Conservation (phyloP, 345 rosid species). For the Aquilaria malaccensis region DNA sequence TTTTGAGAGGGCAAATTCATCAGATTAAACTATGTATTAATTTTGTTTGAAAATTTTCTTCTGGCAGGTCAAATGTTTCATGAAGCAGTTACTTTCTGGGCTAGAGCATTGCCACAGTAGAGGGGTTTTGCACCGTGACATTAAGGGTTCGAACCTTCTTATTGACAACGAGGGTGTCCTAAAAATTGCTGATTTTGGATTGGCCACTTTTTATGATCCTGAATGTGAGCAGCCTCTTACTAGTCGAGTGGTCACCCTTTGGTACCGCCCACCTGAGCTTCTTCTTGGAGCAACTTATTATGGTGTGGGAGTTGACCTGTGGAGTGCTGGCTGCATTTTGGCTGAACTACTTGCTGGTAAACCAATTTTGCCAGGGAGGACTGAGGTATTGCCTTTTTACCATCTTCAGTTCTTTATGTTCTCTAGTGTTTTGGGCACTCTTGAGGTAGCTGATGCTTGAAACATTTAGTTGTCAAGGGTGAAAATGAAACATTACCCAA, state of each 20-base stretch:
- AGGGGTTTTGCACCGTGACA: slow-evolving; percentile 85
- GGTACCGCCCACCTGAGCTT: slow-evolving; percentile 96
- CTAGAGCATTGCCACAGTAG: slow-evolving; percentile 79
- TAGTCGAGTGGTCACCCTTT: slow-evolving; percentile 89
- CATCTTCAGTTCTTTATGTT: not conserved
- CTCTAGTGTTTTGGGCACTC: not conserved
- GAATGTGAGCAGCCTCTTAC: slow-evolving; percentile 62
- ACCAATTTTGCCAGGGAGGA: slow-evolving; percentile 87
- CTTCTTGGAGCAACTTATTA: slow-evolving; percentile 84
- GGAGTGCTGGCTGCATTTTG: slow-evolving; percentile 96
- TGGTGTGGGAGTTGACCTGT: slow-evolving; percentile 73
- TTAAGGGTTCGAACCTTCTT: slow-evolving; percentile 83
- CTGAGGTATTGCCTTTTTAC: slow-evolving; percentile 50
- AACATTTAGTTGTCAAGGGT: not conserved
- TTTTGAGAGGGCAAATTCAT: slow-evolving; percentile 19
- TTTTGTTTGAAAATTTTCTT: slow-evolving; percentile 8
- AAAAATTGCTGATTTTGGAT: slow-evolving; percentile 90
- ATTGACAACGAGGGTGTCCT: slow-evolving; percentile 70
- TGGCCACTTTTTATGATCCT: slow-evolving; percentile 72
- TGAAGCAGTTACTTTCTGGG: slow-evolving; percentile 81
- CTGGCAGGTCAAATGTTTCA: slow-evolving; percentile 69
- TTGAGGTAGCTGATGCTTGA: not conserved
- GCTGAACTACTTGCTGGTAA: slow-evolving; percentile 84
- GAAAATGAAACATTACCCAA: not conserved
- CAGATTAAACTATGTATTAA: slow-evolving; percentile 2